phyloP scores from a whole-genome alignment of 805 yeast genomes.

The Saturnispora ahearnii region DNA sequence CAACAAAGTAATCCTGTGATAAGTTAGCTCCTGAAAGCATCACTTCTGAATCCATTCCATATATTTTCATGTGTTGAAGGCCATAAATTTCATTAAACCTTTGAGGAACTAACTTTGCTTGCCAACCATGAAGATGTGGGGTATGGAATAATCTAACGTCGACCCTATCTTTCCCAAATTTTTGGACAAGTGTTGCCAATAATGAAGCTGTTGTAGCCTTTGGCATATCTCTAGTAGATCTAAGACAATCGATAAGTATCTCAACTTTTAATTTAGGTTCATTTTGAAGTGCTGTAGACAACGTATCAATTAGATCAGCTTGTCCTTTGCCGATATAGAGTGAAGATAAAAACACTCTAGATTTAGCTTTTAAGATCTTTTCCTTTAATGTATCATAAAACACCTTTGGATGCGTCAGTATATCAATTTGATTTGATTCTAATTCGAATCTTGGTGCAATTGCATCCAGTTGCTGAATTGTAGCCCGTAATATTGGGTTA shows the following conservation, averaged over 20 bases:
- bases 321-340: constrained; percentile 81
- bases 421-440: constrained; percentile 44
- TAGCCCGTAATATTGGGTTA: constrained; percentile 22
- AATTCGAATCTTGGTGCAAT: constrained; percentile 63
- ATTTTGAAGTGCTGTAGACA: constrained; percentile 47
- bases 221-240: constrained; percentile 94
- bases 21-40: constrained; percentile 87
- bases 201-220: constrained; percentile 66
- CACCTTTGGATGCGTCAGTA: constrained; percentile 56
- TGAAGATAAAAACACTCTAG: constrained; percentile 71
- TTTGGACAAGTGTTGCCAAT: constrained; percentile 54
- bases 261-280: constrained; percentile 60
- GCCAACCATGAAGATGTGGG: constrained; percentile 68
- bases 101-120: constrained; percentile 59
- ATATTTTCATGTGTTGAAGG: constrained; percentile 93
- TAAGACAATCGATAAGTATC: constrained; percentile 73
- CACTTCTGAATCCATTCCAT: constrained; percentile 89
- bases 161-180: constrained; percentile 57
- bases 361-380: constrained; percentile 54
- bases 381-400: constrained; percentile 59
- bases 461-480: constrained; percentile 43
- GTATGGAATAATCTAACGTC: constrained; percentile 83
- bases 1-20: constrained; percentile 84
- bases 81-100: constrained; percentile 90
- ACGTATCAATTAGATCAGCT: constrained; percentile 57